phyloP scores from a whole-genome alignment of 2,329 filamentous ascomycete genomes.

The Ascochyta viciae-villosae region DNA sequence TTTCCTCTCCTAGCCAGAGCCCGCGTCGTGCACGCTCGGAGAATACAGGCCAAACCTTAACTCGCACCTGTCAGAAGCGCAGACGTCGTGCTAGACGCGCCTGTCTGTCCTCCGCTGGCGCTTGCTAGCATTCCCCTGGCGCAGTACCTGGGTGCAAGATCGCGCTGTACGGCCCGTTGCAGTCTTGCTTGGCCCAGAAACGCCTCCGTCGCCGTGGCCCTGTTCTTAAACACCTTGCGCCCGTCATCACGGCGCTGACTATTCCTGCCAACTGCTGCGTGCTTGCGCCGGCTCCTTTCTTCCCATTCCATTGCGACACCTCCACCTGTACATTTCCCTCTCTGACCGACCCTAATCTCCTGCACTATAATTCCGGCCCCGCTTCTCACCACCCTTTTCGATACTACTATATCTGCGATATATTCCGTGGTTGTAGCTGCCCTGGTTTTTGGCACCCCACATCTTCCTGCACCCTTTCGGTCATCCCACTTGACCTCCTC shows the following conservation, averaged over 20 bases:
- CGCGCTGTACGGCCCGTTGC: constrained; percentile 50
- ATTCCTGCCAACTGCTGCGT: constrained; percentile 41
- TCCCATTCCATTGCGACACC: constrained; percentile 20
- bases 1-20: constrained; percentile 38
- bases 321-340: constrained; percentile 7
- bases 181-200: constrained; percentile 46
- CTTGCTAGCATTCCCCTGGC: constrained; percentile 39
- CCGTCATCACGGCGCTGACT: constrained; percentile 34
- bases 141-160: constrained; percentile 38
- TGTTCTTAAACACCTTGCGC: constrained; percentile 40
- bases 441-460: constrained; percentile 10
- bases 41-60: constrained; percentile 50
- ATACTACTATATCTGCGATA: constrained; percentile 20
- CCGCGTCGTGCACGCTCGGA: constrained; percentile 43
- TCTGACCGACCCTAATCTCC: not conserved
- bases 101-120: constrained; percentile 35
- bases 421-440: constrained; percentile 16
- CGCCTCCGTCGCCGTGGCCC: constrained; percentile 38
- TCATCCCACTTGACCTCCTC: not conserved
- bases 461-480: not conserved
- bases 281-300: constrained; percentile 35
- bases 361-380: constrained; percentile 20
- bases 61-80: constrained; percentile 46
- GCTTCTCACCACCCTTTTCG: constrained; percentile 1
- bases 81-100: constrained; percentile 41